Evolutionary conservation across 139 green algal species (phyloP), one percentile per base, ranked within the genome.

Genomic region (Chlorella sp.): DNA sequence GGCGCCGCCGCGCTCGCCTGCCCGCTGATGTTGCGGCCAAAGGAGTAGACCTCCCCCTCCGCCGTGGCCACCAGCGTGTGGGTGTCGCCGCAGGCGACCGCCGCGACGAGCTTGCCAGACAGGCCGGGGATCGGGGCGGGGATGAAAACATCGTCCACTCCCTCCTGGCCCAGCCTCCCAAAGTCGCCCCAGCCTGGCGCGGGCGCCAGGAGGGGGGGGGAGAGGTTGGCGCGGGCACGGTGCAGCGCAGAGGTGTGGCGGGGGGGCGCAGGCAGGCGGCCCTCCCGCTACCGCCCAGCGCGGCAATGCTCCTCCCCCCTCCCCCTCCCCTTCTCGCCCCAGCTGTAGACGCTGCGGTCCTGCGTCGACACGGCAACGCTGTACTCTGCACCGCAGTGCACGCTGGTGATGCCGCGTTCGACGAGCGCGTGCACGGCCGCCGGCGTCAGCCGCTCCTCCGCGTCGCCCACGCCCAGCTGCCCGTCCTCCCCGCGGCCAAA

Each of bases 141-240:
- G 6, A 95, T 59, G 74, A 97, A 97, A 8, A 93, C 69, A 64
- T 98, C 94, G 17, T 48, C 41, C 83, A 87, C 56, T 91, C 81
- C 3, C 89, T 91, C 66, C 60, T 96, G 91, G 4, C 94, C 94
- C 48, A 98, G 79, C 0, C 94, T 80, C 6, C 92, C 93, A 87
- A 97, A 97, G 75, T 97, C 93, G 36, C 91, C 92, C 91, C 93
- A 97, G 64, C 93, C n/a, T n/a, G n/a, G n/a, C n/a, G n/a, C n/a
- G n/a, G n/a, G n/a, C n/a, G n/a, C n/a, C n/a, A n/a, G n/a, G n/a
- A n/a, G n/a, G n/a, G n/a, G n/a, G n/a, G n/a, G n/a, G n/a, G n/a
- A n/a, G n/a, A n/a, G n/a, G n/a, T n/a, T n/a, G n/a, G n/a, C n/a
- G n/a, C n/a, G n/a, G n/a, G n/a, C n/a, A n/a, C n/a, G n/a, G n/a